phyloP scores from a whole-genome alignment of 352 stramenopile genomes.

The Phytophthora capsici region DNA sequence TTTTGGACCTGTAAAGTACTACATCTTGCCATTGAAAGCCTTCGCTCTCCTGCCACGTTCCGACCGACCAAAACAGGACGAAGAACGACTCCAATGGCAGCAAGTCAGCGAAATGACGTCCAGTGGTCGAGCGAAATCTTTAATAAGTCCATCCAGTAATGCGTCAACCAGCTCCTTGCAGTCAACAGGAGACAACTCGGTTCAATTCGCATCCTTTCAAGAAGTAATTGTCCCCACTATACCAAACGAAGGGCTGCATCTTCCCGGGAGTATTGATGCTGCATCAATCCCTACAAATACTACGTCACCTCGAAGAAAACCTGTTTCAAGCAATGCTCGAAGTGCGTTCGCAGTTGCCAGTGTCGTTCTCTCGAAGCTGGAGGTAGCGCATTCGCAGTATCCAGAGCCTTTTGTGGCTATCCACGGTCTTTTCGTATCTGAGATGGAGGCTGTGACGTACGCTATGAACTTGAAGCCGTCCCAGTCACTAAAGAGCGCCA shows the following conservation, averaged over 20 bases:
- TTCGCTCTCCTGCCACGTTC: slow-evolving; percentile 50
- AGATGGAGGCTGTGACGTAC: slow-evolving; percentile 54
- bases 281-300: background rate
- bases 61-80: slow-evolving; percentile 20
- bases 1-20: slow-evolving; percentile 22
- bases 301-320: slow-evolving; percentile 3
- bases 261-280: background rate
- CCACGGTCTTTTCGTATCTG: slow-evolving; percentile 49
- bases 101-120: slow-evolving; percentile 24
- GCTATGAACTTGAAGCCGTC: slow-evolving; percentile 45
- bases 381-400: slow-evolving; percentile 46
- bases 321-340: background rate
- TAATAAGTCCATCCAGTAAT: slow-evolving; percentile 6
- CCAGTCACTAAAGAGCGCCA: slow-evolving; percentile 46
- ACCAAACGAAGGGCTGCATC: too few relatives aligned
- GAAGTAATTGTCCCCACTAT: slow-evolving; percentile 22
- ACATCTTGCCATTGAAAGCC: slow-evolving; percentile 40
- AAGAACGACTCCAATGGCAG: slow-evolving; percentile 46
- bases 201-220: slow-evolving; percentile 51
- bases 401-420: slow-evolving; percentile 64
- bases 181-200: background rate
- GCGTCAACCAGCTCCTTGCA: slow-evolving; percentile 18
- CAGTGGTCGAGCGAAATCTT: background rate
- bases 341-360: slow-evolving; percentile 57
- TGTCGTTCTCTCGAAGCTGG: slow-evolving; percentile 58